A percentile compares a stretch with the other conserved stretches of the same genome.
These are phyloP conservation scores for Phytopythium montanum DNA, from an alignment of 352 stramenopile genomes.

Conservation along the genomic window DNA sequence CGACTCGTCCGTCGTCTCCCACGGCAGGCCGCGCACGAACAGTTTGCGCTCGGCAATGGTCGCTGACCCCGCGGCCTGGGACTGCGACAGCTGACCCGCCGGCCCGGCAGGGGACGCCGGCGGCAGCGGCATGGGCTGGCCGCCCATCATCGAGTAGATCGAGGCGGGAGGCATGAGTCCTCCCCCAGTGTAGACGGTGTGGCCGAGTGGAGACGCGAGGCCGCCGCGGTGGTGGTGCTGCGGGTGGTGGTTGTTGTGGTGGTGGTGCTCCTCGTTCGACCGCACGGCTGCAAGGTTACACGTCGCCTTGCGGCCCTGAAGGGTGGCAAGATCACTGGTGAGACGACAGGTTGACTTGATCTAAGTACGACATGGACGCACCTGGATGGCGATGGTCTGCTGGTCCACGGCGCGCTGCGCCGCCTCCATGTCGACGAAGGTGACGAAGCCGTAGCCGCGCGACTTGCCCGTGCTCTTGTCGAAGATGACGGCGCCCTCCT, in stretches of 20 bases:
- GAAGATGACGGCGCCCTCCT: constrained; percentile 56
- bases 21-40: constrained; percentile 55
- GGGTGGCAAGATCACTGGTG: not conserved
- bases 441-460: constrained; percentile 62
- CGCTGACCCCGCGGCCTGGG: constrained; percentile 6
- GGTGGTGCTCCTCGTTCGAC: constrained; percentile 30
- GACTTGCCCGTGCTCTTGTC: constrained; percentile 65
- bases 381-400: constrained; percentile 54
- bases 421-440: constrained; percentile 60
- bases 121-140: constrained; percentile 14
- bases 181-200: constrained; percentile 43
- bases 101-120: constrained; percentile 1
- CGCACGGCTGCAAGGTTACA: constrained; percentile 56
- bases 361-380: constrained; percentile 22
- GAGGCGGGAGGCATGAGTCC: constrained; percentile 7
- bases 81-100: constrained; percentile 3
- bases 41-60: constrained; percentile 46
- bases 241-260: constrained; percentile 17
- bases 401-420: constrained; percentile 42
- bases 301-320: constrained; percentile 34
- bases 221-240: constrained; percentile 6
- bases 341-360: not conserved
- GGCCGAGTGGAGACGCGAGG: constrained; percentile 12
- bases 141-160: constrained; percentile 18
- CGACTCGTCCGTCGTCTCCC: constrained; percentile 48